Conservation (phyloP, 2,329 filamentous ascomycete genomes). For the Sclerotinia trifoliorum region DNA sequence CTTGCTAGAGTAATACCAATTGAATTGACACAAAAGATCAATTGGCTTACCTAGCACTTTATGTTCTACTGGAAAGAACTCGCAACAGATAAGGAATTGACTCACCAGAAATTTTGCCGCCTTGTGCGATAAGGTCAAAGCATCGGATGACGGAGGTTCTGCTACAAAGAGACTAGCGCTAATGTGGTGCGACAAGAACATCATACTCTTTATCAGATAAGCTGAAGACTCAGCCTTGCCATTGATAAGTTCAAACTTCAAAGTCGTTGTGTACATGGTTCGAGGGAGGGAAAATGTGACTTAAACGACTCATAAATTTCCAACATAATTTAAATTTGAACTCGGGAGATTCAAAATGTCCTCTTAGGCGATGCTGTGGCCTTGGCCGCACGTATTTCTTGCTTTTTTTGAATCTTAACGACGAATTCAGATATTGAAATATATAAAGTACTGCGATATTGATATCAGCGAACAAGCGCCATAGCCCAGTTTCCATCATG, state of each 20-base stretch:
- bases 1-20: neutral
- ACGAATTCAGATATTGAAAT: slow-evolving; percentile 25
- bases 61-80: slow-evolving; percentile 5
- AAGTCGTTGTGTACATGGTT: neutral
- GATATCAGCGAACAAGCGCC: slow-evolving; percentile 19
- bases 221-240: slow-evolving; percentile 12
- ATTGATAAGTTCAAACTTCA: neutral
- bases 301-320: neutral
- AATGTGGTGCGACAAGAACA: neutral
- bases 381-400: slow-evolving; percentile 35
- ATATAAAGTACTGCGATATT: neutral
- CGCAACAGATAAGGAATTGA: slow-evolving; percentile 12
- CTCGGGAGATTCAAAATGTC: neutral
- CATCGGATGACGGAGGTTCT: slow-evolving; percentile 13
- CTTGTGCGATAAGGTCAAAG: slow-evolving; percentile 15
- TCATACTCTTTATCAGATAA: slow-evolving; percentile 6
- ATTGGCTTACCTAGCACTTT: slow-evolving; percentile 8
- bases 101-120: slow-evolving; percentile 15
- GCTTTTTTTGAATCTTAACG: slow-evolving; percentile 13
- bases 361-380: slow-evolving; percentile 27
- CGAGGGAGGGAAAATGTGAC: neutral
- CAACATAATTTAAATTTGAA: neutral
- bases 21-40: neutral
- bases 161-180: slow-evolving; percentile 13
- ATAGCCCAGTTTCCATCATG: slow-evolving; percentile 34